phyloP scores from a whole-genome alignment of 73 alveolate genomes.

The Paramecium sonneborni region DNA sequence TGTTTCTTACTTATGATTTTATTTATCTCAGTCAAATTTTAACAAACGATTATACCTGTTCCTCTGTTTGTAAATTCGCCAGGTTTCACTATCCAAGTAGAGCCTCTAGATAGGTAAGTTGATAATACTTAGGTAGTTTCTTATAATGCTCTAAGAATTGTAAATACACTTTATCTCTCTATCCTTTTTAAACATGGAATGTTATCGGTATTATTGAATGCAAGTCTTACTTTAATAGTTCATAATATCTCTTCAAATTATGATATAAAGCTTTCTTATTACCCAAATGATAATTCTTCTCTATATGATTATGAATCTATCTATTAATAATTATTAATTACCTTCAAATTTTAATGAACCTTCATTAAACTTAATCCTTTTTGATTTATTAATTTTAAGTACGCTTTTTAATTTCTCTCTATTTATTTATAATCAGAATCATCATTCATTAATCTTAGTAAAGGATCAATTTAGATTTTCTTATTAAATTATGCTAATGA shows the following conservation, averaged over 20 bases:
- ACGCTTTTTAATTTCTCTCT: background rate
- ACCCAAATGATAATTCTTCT: slow-evolving; percentile 57
- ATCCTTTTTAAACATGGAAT: slow-evolving; percentile 61
- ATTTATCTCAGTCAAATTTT: slow-evolving; percentile 28
- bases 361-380: background rate
- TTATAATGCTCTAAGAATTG: slow-evolving; percentile 47
- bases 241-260: slow-evolving; percentile 56
- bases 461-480: background rate
- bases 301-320: slow-evolving; percentile 65
- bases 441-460: background rate
- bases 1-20: slow-evolving; percentile 11
- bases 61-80: slow-evolving; percentile 69
- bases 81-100: slow-evolving; percentile 65
- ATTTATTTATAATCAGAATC: background rate
- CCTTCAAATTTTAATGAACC: background rate
- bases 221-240: background rate
- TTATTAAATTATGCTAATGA: background rate
- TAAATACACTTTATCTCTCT: slow-evolving; percentile 42
- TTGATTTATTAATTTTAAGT: background rate
- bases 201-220: slow-evolving; percentile 51
- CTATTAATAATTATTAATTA: background rate
- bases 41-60: slow-evolving; percentile 54
- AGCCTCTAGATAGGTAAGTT: background rate
- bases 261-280: slow-evolving; percentile 61
- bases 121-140: slow-evolving; percentile 18